Evolutionary conservation across 2,329 filamentous ascomycete species (phyloP).

Genomic region (Monilinia fructigena): DNA sequence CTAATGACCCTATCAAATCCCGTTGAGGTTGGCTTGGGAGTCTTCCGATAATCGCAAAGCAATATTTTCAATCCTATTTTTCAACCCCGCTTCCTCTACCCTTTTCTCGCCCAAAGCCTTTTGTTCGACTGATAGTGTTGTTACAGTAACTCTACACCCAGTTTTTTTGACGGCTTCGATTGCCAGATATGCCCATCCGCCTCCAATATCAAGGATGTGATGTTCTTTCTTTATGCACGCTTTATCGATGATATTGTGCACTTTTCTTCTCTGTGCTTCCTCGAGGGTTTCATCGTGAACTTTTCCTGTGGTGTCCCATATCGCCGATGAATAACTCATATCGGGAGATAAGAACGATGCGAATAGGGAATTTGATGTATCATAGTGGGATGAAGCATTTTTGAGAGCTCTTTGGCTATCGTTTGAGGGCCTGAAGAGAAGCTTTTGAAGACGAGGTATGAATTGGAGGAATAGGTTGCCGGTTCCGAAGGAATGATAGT

Average conservation of each 20-base stretch:
- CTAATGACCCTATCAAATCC: slow-evolving; percentile 68
- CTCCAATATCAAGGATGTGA: slow-evolving; percentile 70
- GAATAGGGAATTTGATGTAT: slow-evolving; percentile 69
- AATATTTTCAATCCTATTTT: slow-evolving; percentile 57
- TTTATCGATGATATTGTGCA: slow-evolving; percentile 61
- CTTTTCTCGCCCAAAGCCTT: slow-evolving; percentile 62
- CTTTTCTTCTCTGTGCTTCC: slow-evolving; percentile 63
- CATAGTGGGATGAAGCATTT: too few species aligned
- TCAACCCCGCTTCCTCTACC: slow-evolving; percentile 57
- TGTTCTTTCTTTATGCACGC: slow-evolving; percentile 59
- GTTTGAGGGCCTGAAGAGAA: too few species aligned
- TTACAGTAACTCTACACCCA: slow-evolving; percentile 64
- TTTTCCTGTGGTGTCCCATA: slow-evolving; percentile 48
- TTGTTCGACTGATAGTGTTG: slow-evolving; percentile 66
- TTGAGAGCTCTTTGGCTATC: too few species aligned
- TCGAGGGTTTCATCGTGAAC: slow-evolving; percentile 52
- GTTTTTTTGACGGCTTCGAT: slow-evolving; percentile 64
- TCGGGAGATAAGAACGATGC: slow-evolving; percentile 66
- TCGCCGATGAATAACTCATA: slow-evolving; percentile 70
- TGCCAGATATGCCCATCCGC: slow-evolving; percentile 69
- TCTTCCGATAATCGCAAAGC: slow-evolving; percentile 63
- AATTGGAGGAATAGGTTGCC: too few species aligned
- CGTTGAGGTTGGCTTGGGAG: slow-evolving; percentile 48
- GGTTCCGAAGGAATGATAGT: too few species aligned
- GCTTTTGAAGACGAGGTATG: too few species aligned